phyloP scores from a whole-genome alignment of 148 eudicot species.

The Silene latifolia region DNA sequence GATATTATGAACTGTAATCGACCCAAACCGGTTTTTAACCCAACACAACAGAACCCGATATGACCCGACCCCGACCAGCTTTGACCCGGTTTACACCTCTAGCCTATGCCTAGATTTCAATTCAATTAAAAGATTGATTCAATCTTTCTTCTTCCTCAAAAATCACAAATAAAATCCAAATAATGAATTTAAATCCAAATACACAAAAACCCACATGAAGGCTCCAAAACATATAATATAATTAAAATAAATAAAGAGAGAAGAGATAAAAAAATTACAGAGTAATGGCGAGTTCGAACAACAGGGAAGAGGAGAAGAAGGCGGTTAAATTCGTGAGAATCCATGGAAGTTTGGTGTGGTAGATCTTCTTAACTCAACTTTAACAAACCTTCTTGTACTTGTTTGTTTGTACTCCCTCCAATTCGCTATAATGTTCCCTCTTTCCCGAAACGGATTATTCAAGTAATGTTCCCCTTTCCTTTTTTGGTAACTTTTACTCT shows the following conservation, averaged over 20 bases:
- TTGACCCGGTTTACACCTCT: not conserved
- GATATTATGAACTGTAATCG: no score
- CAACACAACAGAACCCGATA: no score
- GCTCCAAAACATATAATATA: not conserved
- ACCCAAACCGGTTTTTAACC: no score
- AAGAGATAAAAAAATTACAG: slow-evolving; percentile 44
- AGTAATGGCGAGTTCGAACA: slow-evolving; percentile 59
- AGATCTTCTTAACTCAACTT: not conserved
- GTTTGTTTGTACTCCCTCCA: no score
- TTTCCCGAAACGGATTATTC: no score
- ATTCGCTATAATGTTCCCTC: no score
- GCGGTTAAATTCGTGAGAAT: slow-evolving; percentile 61
- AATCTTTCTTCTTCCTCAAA: not conserved
- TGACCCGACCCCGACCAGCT: no score
- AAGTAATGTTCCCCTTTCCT: no score
- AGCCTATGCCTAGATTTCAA: slow-evolving; percentile 10
- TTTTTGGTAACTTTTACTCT: no score
- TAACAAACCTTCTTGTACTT: no score
- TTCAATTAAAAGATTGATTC: slow-evolving; percentile 1
- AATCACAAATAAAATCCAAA: not conserved
- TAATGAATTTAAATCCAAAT: not conserved
- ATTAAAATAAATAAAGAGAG: no score
- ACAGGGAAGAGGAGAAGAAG: slow-evolving; percentile 63
- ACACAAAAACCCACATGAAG: not conserved
- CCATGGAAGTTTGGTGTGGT: slow-evolving; percentile 32